Conservation (phyloP, 306 rosid species). For the Vachellia pachyceras region DNA sequence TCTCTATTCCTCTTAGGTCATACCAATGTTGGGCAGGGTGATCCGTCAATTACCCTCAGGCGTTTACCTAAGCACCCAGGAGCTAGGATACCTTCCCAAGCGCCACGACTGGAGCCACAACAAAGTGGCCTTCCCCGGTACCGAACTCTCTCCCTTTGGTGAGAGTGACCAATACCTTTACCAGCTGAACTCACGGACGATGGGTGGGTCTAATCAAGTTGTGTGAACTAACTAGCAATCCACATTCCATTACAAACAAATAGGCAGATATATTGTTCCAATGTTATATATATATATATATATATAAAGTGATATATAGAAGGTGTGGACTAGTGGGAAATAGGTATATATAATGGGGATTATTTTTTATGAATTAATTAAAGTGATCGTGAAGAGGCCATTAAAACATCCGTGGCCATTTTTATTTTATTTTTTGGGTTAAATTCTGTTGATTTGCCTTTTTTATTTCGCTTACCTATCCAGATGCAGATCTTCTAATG, state of each 20-base stretch:
- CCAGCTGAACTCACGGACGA: too few species aligned
- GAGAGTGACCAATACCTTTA: too few species aligned
- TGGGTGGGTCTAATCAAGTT: background rate
- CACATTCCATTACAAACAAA: background rate
- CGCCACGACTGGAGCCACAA: too few species aligned
- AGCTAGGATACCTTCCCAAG: too few species aligned
- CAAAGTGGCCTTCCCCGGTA: too few species aligned
- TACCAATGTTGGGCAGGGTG: too few species aligned
- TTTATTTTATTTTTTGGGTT: background rate
- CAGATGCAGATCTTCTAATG: constrained; percentile 33
- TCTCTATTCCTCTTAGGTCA: too few species aligned
- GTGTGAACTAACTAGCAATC: background rate
- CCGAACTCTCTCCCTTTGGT: too few species aligned
- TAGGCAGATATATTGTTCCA: background rate
- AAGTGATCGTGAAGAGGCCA: constrained; percentile 19
- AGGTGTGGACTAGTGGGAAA: constrained; percentile 19
- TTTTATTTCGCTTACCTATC: constrained; percentile 21
- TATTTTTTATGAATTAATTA: constrained; percentile 23
- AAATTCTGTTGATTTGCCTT: background rate
- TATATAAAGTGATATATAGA: too few species aligned
- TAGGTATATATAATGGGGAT: constrained; percentile 27
- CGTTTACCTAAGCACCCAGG: too few species aligned
- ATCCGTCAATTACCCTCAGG: too few species aligned
- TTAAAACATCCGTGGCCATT: constrained; percentile 7
- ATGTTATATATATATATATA: too few species aligned